Base-by-base conservation (phyloP, 2,329 filamentous ascomycete genomes). In the Cladosporium halotolerans region DNA sequence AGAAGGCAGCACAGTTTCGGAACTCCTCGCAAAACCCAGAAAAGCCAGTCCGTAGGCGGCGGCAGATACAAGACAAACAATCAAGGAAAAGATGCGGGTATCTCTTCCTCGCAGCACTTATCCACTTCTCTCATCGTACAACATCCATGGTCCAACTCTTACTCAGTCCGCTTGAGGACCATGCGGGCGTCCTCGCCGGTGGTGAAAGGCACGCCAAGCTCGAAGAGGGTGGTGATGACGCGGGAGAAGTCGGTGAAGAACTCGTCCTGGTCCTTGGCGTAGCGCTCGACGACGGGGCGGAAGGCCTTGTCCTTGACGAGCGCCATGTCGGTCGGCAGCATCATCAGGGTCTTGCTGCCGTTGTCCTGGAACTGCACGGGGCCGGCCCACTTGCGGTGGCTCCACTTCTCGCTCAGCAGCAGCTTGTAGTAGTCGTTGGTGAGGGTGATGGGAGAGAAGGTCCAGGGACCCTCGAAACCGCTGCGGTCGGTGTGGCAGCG, bases 401-500 rank as follows among this genome's bases (percentile, higher is more conserved):
- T 77, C 93, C 92, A 97, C 80, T 95, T 95, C 83, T 96, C 89
- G 58, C 90, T 81, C 33, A 95, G 67, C 45, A 99, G 79, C 13
- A 97, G 82, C 63, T 83, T 86, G 83, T 82, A 99, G 79, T 87
- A 99, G 72, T 96, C 91, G 76, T 97, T 99, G 66, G 89, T 96
- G 68, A 99, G 71, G 55, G 93, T 84, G 42, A 89, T 96, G 31
- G 90, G 90, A 53, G 86, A 90, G 79, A 93, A 93, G 61, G 88
- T 89, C 90, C 90, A 96, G 52, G 90, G 89, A 1, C 93, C 93
- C 1, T 86, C 81, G 72, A 83, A 97, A 58, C 92, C 92, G 59
- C 84, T 89, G 69, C 92, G 89, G 73, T 93, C 86, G 8, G 84
- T 79, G 79, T 97, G 93, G 77, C 88, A 95, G 61, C 91, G 88